Evolutionary conservation across 805 yeast species (phyloP).

Genomic region (Nakazawaea ernobii): DNA sequence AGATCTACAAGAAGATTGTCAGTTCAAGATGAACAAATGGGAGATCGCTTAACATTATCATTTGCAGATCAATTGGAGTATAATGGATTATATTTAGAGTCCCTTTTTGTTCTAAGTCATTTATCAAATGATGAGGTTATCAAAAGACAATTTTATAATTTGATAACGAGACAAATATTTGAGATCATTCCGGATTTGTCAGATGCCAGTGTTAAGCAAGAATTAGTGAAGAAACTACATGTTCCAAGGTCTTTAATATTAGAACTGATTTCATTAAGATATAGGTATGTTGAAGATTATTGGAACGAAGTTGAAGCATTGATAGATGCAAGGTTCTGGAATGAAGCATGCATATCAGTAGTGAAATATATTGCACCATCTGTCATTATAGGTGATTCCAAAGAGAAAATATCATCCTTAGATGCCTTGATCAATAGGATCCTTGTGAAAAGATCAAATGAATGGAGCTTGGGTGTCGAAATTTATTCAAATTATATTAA

Average conservation of each 20-base stretch:
- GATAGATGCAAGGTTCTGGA: constrained; percentile 52
- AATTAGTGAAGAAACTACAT: constrained; percentile 31
- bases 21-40: constrained; percentile 5
- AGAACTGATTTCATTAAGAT: constrained; percentile 56
- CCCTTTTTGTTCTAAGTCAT: constrained; percentile 60
- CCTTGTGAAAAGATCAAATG: constrained; percentile 27
- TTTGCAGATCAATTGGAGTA: constrained; percentile 48
- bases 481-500: constrained; percentile 47
- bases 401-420: constrained; percentile 20
- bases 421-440: constrained; percentile 32
- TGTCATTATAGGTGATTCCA: constrained; percentile 48
- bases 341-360: constrained; percentile 59
- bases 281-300: constrained; percentile 42
- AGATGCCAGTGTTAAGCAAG: constrained; percentile 13
- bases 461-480: constrained; percentile 55
- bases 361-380: constrained; percentile 64
- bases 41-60: constrained; percentile 18
- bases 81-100: constrained; percentile 46
- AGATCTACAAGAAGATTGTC: constrained; percentile 14
- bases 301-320: constrained; percentile 57
- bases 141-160: not conserved
- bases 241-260: constrained; percentile 44
- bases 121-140: constrained; percentile 36
- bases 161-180: constrained; percentile 7
- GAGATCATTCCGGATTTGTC: constrained; percentile 6